These are phyloP conservation scores for Tricholoma bakamatsutake DNA, from an alignment of 768 basidiomycete species.

Conservation along the genomic window DNA sequence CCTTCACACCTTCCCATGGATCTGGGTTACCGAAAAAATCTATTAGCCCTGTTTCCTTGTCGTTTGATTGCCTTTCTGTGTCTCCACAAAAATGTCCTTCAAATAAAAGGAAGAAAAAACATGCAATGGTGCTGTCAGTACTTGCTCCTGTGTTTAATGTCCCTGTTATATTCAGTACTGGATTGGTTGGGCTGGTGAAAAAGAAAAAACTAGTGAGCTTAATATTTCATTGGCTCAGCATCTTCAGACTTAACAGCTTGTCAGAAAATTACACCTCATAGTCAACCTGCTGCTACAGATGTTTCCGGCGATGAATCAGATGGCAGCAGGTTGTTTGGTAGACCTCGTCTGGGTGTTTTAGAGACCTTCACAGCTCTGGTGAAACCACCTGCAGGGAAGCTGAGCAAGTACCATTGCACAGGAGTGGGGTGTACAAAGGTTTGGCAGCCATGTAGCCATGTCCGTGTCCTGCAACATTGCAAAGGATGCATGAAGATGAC, in stretches of 20 bases:
- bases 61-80: background rate
- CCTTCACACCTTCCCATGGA: too few species aligned
- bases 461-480: conserved; percentile 9
- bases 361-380: too few species aligned
- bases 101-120: background rate
- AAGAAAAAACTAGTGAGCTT: background rate
- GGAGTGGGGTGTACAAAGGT: too few species aligned
- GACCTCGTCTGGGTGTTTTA: too few species aligned
- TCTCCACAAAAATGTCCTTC: background rate
- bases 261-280: too few species aligned
- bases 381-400: too few species aligned
- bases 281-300: too few species aligned
- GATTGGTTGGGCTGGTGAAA: background rate
- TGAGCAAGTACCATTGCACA: too few species aligned
- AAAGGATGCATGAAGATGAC: conserved; percentile 10
- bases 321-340: background rate
- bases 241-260: too few species aligned
- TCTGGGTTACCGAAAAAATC: too few species aligned
- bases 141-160: background rate
- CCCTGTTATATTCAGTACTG: background rate
- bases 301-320: background rate
- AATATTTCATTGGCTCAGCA: background rate
- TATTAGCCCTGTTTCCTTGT: background rate
- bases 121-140: background rate
- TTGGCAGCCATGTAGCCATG: conserved; percentile 1